phyloP scores from a whole-genome alignment of 495 filamentous ascomycete species.

The Umbilicaria muhlenbergii region DNA sequence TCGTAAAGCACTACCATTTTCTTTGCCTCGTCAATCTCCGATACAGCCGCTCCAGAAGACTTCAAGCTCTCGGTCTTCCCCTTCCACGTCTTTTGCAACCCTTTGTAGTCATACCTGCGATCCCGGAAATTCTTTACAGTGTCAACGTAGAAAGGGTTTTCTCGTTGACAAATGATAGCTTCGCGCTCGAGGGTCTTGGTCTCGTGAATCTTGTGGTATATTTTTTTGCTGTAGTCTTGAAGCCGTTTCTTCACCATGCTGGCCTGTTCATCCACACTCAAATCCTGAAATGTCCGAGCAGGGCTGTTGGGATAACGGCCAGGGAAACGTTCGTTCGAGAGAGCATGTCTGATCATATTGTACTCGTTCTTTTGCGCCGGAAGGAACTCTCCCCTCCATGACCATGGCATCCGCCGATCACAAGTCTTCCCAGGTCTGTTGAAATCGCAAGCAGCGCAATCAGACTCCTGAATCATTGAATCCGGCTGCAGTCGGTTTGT shows the following conservation, averaged over 20 bases:
- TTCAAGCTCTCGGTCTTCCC: conserved; percentile 81
- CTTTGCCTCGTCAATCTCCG: conserved; percentile 84
- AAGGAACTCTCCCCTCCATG: conserved; percentile 95
- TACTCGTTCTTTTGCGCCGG: conserved; percentile 95
- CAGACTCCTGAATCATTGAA: conserved; percentile 92
- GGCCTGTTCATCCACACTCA: conserved; percentile 73
- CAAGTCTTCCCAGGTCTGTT: conserved; percentile 96
- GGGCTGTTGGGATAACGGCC: conserved; percentile 52
- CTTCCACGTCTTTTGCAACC: conserved; percentile 96
- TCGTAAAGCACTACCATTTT: conserved; percentile 98
- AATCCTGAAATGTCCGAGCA: conserved; percentile 61
- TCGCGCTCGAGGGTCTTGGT: conserved; percentile 85
- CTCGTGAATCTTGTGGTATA: conserved; percentile 98
- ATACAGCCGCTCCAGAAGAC: conserved; percentile 53
- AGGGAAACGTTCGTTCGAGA: conserved; percentile 90
- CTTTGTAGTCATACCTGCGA: conserved; percentile 94
- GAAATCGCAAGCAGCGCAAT: conserved; percentile 96
- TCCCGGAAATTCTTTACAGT: conserved; percentile 93
- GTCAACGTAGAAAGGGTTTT: conserved; percentile 97
- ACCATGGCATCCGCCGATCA: conserved; percentile 88
- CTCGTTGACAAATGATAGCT: conserved; percentile 94
- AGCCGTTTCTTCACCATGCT: conserved; percentile 69
- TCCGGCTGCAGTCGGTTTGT: conserved; percentile 96
- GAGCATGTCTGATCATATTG: conserved; percentile 90
- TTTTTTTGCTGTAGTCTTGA: conserved; percentile 90